phyloP scores from a whole-genome alignment of 345 rosid species.

The Camelina neglecta region DNA sequence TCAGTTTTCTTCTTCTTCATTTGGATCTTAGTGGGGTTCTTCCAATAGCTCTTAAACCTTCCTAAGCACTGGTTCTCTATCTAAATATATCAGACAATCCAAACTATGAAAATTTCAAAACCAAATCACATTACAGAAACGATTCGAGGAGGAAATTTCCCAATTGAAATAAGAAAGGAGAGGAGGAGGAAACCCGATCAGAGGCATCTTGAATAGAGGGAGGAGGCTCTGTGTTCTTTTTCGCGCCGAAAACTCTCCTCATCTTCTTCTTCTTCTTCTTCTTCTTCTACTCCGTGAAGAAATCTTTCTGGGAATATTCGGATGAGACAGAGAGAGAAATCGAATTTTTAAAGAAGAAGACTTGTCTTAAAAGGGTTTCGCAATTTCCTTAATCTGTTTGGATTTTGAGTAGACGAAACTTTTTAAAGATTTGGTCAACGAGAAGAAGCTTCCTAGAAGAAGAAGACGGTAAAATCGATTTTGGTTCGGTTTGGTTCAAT shows the following conservation, averaged over 20 bases:
- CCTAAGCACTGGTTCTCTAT: background rate
- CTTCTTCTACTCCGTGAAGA: background rate
- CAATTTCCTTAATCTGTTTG: background rate
- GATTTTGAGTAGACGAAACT: conserved; percentile 4
- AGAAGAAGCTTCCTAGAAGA: background rate
- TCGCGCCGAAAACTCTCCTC: conserved; percentile 87
- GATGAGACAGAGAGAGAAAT: background rate
- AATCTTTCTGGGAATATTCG: conserved; percentile 3
- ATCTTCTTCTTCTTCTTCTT: conserved; percentile 47
- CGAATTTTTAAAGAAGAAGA: conserved; percentile 23
- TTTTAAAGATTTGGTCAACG: conserved; percentile 4
- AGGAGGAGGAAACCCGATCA: conserved; percentile 60
- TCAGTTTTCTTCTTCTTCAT: background rate
- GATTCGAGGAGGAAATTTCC: background rate
- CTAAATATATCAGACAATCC: background rate
- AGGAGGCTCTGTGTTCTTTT: conserved; percentile 92
- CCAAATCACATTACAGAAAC: conserved; percentile 4
- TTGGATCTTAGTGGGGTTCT: background rate
- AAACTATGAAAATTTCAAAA: conserved; percentile 22
- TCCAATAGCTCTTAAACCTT: background rate
- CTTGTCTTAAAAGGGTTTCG: background rate
- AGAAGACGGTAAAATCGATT: background rate
- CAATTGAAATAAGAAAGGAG: background rate
- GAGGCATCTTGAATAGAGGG: conserved; percentile 86
- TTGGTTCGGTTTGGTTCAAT: background rate